Evolutionary conservation across 1,284 basidiomycete genomes (phyloP).

Genomic region (Cutaneotrichosporon sp.): DNA sequence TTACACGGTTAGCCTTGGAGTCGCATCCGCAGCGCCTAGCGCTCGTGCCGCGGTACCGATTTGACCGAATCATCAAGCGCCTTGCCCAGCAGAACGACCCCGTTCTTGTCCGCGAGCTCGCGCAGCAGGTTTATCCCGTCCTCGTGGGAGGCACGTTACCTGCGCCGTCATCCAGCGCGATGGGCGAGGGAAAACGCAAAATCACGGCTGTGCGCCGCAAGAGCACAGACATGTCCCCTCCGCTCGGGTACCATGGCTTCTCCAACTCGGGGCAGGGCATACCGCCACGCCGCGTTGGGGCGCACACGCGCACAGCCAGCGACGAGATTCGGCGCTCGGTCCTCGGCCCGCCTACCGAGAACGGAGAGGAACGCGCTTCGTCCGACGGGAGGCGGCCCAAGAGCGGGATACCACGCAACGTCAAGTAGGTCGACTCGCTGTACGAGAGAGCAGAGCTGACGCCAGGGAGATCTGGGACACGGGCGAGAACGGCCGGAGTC

Average conservation of each 20-base stretch:
- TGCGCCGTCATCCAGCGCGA: not conserved
- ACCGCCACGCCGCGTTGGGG: not conserved
- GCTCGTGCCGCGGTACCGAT: conserved; percentile 73
- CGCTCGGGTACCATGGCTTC: not conserved
- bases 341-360: conserved; percentile 2
- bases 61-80: conserved; percentile 72
- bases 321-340: conserved; percentile 5
- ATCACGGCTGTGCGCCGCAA: conserved; percentile 3
- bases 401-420: conserved; percentile 40
- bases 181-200: not conserved
- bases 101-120: conserved; percentile 76
- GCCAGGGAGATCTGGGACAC: conserved; percentile 45
- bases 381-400: conserved; percentile 30
- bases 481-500: conserved; percentile 41
- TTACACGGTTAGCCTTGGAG: conserved; percentile 82
- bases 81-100: conserved; percentile 80
- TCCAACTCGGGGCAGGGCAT: not conserved
- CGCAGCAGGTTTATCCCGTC: conserved; percentile 45
- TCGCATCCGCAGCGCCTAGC: conserved; percentile 78
- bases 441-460: not conserved
- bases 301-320: conserved; percentile 4
- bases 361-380: not conserved
- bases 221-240: not conserved
- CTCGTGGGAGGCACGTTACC: conserved; percentile 32
- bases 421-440: conserved; percentile 31